Percentiles rank a stretch among this genome's conserved stretches.
Conservation (phyloP, 169 alveolate species). For the Cryptosporidium tyzzeri region DNA sequence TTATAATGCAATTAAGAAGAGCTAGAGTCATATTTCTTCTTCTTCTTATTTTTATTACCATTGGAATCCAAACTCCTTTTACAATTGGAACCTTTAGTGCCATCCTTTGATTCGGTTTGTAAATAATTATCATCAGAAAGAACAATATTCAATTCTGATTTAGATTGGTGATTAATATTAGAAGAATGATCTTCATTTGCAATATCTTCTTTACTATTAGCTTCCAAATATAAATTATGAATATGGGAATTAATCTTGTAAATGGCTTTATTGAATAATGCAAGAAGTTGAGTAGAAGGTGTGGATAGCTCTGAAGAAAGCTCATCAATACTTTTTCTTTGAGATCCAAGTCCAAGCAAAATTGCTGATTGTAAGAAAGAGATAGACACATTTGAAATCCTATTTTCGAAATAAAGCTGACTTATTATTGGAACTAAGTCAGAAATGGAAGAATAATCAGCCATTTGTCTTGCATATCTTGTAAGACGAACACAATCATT, state of each 20-base stretch:
- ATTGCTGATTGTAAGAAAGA: constrained; percentile 63
- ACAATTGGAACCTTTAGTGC: background rate
- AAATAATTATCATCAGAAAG: background rate
- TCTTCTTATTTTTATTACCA: constrained; percentile 24
- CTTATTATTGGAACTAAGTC: constrained; percentile 62
- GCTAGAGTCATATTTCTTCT: background rate
- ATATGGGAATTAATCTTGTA: constrained; percentile 43
- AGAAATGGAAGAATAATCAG: constrained; percentile 65
- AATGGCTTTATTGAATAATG: constrained; percentile 59
- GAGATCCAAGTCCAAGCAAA: constrained; percentile 72
- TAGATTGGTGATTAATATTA: background rate
- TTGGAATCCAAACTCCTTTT: background rate
- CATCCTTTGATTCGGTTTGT: background rate
- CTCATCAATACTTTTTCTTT: constrained; percentile 64
- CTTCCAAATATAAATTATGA: constrained; percentile 13
- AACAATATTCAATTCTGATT: background rate
- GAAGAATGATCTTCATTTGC: background rate
- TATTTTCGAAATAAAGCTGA: constrained; percentile 65
- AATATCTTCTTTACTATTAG: background rate
- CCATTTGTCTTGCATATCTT: constrained; percentile 70
- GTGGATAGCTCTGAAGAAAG: constrained; percentile 34
- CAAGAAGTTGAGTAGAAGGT: constrained; percentile 70
- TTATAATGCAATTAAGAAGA: background rate
- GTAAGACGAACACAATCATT: constrained; percentile 70
- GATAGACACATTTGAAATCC: constrained; percentile 42